A percentile compares a stretch with the other conserved stretches of the same genome.
phyloP scores from a whole-genome alignment of 2,329 filamentous ascomycete species.

The Alternaria metachromatica region DNA sequence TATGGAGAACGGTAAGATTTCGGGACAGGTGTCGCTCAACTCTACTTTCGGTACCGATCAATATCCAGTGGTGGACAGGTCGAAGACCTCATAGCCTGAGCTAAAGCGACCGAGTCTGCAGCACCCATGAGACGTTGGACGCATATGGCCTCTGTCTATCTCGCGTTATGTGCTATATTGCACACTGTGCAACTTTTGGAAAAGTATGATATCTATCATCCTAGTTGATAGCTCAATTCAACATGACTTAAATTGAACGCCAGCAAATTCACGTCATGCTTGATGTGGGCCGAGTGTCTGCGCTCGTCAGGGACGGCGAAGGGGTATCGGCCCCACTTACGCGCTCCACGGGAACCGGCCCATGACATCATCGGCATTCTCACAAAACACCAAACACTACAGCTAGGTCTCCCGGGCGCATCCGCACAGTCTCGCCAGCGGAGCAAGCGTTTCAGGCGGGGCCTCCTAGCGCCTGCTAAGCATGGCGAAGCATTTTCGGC shows the following conservation, averaged over 20 bases:
- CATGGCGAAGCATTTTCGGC: conserved; percentile 14
- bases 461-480: conserved; percentile 8
- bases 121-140: background rate
- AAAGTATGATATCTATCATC: background rate
- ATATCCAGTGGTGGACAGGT: conserved; percentile 52
- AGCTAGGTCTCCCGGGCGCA: conserved; percentile 3
- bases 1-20: conserved; percentile 62
- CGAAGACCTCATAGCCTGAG: conserved; percentile 15
- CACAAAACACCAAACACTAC: conserved; percentile 7
- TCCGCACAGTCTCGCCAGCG: conserved; percentile 4
- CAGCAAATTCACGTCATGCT: background rate
- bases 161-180: background rate
- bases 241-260: background rate
- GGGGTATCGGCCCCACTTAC: background rate
- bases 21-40: conserved; percentile 64
- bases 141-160: background rate
- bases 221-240: background rate
- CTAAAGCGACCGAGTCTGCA: background rate
- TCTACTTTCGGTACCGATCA: conserved; percentile 64
- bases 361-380: conserved; percentile 13
- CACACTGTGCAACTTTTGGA: background rate
- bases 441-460: background rate
- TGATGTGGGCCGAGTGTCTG: background rate
- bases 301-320: background rate
- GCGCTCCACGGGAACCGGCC: background rate